These are phyloP conservation scores for Hortaea sp. DNA, from an alignment of 2,329 filamentous ascomycete genomes.

Conservation along the genomic window DNA sequence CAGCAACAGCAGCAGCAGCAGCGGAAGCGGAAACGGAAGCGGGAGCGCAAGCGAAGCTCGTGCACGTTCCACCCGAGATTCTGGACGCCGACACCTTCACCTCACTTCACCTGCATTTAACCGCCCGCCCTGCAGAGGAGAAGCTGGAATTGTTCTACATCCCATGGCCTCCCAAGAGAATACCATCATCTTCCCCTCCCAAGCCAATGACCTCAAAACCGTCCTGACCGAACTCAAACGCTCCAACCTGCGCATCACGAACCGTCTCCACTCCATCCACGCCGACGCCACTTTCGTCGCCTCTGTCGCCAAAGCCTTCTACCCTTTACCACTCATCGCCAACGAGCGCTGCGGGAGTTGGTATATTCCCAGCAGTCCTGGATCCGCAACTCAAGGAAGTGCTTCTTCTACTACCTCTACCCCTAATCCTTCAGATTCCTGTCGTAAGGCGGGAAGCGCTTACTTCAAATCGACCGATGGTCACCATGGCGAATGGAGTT, in stretches of 20 bases:
- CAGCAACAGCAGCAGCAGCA: no score
- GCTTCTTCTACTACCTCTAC: no score
- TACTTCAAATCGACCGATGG: slow-evolving; percentile 99
- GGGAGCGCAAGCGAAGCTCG: no score
- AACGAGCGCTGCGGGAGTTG: slow-evolving; percentile 95
- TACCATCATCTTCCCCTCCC: slow-evolving; percentile 43
- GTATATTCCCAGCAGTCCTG: slow-evolving; percentile 58
- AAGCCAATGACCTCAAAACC: slow-evolving; percentile 56
- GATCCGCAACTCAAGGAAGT: slow-evolving; percentile 7
- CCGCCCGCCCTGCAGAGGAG: no score
- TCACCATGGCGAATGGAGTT: slow-evolving; percentile 81
- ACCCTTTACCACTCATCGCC: slow-evolving; percentile 61
- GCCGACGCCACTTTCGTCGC: slow-evolving; percentile 67
- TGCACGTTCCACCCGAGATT: no score
- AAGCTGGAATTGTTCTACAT: no score
- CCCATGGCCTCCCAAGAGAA: neutral
- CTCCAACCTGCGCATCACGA: slow-evolving; percentile 65
- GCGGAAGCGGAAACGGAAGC: no score
- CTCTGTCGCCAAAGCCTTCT: slow-evolving; percentile 45
- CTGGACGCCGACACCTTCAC: no score
- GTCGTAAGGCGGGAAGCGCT: slow-evolving; percentile 56
- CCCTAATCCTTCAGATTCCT: no score
- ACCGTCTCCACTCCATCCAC: slow-evolving; percentile 71
- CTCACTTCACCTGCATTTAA: no score
- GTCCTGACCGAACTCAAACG: slow-evolving; percentile 64